Evolutionary conservation across 2,329 filamentous ascomycete genomes (phyloP).

Genomic region (Chaetoscypha palmicola): DNA sequence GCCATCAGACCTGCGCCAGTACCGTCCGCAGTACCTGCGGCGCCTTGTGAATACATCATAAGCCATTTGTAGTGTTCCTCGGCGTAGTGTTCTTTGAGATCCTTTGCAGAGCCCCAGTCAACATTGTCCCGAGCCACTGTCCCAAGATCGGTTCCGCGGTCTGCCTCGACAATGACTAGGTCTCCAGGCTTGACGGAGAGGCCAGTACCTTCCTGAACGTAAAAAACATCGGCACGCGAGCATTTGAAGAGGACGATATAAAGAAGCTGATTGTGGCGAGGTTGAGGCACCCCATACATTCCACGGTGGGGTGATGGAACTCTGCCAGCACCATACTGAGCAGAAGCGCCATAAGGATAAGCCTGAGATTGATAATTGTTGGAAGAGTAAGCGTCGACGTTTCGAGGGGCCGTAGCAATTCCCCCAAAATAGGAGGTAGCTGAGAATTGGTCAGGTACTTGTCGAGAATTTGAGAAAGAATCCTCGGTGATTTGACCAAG

Average conservation of each 20-base stretch:
- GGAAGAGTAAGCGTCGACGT: slow-evolving; percentile 19
- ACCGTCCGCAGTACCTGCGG: slow-evolving; percentile 53
- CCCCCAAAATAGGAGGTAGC: slow-evolving; percentile 31
- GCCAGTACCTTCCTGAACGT: slow-evolving; percentile 91
- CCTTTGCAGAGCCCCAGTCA: slow-evolving; percentile 79
- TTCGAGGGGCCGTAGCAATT: slow-evolving; percentile 20
- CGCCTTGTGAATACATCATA: slow-evolving; percentile 94
- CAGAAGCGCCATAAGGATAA: slow-evolving; percentile 19
- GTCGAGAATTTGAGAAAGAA: slow-evolving; percentile 10
- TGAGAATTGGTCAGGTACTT: slow-evolving; percentile 20
- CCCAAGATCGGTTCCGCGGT: slow-evolving; percentile 90
- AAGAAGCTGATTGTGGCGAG: slow-evolving; percentile 61
- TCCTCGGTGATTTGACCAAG: slow-evolving; percentile 14
- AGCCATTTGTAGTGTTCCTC: slow-evolving; percentile 98
- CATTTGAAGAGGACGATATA: slow-evolving; percentile 97
- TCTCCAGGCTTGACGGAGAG: slow-evolving; percentile 86
- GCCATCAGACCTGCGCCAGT: slow-evolving; percentile 56
- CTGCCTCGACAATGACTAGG: slow-evolving; percentile 93
- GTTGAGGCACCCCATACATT: slow-evolving; percentile 54
- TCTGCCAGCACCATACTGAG: slow-evolving; percentile 32
- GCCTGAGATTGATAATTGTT: slow-evolving; percentile 18
- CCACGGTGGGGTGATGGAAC: slow-evolving; percentile 55
- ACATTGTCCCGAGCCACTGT: slow-evolving; percentile 86
- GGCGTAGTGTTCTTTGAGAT: slow-evolving; percentile 82
- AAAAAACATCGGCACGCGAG: slow-evolving; percentile 90